Evolutionary conservation across 768 basidiomycete species (phyloP), one percentile per base, ranked within the genome.

Genomic region (Stropharia rugosoannulata): DNA sequence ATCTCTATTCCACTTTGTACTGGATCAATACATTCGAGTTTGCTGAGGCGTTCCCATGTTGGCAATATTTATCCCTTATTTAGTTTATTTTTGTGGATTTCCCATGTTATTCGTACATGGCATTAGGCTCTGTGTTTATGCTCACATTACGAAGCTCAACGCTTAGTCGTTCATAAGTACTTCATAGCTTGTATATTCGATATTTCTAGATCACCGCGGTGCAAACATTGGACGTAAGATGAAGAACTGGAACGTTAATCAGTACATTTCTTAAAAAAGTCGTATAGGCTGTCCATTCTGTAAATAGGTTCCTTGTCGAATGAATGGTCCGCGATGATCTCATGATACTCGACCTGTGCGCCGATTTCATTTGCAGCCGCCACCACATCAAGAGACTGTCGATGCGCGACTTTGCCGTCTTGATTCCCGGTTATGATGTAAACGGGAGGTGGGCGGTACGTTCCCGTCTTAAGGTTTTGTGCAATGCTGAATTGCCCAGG

Each of bases 391-490:
- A 64, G 61, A 0, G 75, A 66, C 52, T 76, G 75, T 6, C 50
- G 25, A 18, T 66, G 62, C 16, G 70, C 71, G 11, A 76, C 73
- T 57, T 69, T 71, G 10, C 64, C 65, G 59, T 76, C 74, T 22
- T 64, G 59, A 38, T 65, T 68, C 2, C 75, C 75, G 10, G 74
- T 74, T n/a, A 73, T 63, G 22, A 73, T 62, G 48, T 72, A 76
- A 1, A 64, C 65, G 9, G 73, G 73, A 3, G 71, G 73, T 1
- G 63, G 54, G 6, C 42, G 11, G 52, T 64, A 67, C 29, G 59
- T 62, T 2, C 64, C 64, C 5, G 66, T 56, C 60, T 61, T 67
- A 9, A 74, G 46, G 7, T 50, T 56, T 18, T 62, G 62, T 3
- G 70, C 72, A 27, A 75, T 55, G 48, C 66, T 70, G 46, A 72